These are phyloP conservation scores for Rutstroemia sp. DNA, from an alignment of 2,329 filamentous ascomycete species.

Conservation along the genomic window DNA sequence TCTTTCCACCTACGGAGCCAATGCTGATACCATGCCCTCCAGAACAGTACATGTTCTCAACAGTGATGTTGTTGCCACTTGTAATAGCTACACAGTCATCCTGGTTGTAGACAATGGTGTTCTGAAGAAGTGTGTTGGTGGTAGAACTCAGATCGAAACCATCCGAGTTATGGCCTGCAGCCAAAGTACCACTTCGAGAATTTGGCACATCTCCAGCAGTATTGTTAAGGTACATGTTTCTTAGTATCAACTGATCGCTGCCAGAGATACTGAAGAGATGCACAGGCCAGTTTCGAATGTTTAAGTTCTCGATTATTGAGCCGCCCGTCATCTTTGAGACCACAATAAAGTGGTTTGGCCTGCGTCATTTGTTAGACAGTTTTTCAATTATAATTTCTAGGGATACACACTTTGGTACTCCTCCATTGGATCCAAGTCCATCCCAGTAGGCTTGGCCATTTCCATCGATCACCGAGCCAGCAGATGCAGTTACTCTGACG, in stretches of 20 bases:
- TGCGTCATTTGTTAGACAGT: constrained; percentile 31
- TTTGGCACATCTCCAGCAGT: constrained; percentile 41
- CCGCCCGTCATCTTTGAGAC: constrained; percentile 32
- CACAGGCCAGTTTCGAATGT: constrained; percentile 46
- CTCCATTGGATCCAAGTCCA: constrained; percentile 49
- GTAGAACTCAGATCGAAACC: constrained; percentile 41
- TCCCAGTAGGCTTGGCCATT: constrained; percentile 51
- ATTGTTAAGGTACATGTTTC: constrained; percentile 49
- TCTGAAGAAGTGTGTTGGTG: constrained; percentile 34
- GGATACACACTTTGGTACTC: constrained; percentile 28
- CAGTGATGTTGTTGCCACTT: constrained; percentile 27
- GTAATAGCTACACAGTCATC: constrained; percentile 30
- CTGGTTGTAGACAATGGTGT: constrained; percentile 24
- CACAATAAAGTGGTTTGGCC: constrained; percentile 43
- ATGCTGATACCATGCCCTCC: constrained; percentile 29
- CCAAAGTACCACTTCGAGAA: constrained; percentile 12
- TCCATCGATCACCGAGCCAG: constrained; percentile 48
- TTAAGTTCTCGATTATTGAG: constrained; percentile 41
- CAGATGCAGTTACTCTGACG: constrained; percentile 45
- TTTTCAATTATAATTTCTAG: not conserved
- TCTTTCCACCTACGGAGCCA: constrained; percentile 29
- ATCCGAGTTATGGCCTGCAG: constrained; percentile 43
- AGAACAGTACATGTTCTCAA: constrained; percentile 24
- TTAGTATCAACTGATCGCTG: constrained; percentile 37
- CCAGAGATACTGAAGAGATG: constrained; percentile 42